Evolutionary conservation across 805 yeast genomes (phyloP).

Genomic region (Metschnikowia kofuensis): DNA sequence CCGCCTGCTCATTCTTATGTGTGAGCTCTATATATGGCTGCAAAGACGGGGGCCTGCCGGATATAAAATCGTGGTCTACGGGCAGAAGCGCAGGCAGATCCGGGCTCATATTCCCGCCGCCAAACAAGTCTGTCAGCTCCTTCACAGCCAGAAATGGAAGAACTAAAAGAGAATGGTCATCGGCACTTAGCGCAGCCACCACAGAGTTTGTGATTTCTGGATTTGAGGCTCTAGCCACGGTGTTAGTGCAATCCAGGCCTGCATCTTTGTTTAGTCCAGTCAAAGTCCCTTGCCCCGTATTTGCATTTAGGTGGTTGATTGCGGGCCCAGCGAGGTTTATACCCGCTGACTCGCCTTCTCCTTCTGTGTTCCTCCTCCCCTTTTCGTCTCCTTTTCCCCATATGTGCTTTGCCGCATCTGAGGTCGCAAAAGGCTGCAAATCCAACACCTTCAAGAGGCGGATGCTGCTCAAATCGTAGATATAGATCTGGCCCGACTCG

Average conservation of each 20-base stretch:
- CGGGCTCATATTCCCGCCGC: conserved; percentile 4
- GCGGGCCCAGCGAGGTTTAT: too few species aligned
- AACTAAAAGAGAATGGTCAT: conserved; percentile 34
- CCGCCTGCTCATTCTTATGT: conserved; percentile 19
- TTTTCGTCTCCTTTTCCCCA: background rate
- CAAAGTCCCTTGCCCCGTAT: too few species aligned
- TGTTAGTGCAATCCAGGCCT: background rate
- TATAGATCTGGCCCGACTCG: conserved; percentile 70
- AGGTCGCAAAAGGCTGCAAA: conserved; percentile 14
- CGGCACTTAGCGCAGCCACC: conserved; percentile 36
- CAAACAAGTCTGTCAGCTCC: conserved; percentile 33
- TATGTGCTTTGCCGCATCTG: background rate
- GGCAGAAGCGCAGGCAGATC: conserved; percentile 3
- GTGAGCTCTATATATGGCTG: conserved; percentile 25
- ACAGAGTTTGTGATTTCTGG: conserved; percentile 11
- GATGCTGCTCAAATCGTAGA: conserved; percentile 90
- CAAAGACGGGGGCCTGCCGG: background rate
- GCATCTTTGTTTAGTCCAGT: background rate
- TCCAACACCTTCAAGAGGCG: conserved; percentile 54
- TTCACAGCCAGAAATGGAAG: conserved; percentile 30
- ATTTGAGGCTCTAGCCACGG: background rate
- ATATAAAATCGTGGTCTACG: conserved; percentile 13
- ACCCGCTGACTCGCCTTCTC: background rate
- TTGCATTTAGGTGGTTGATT: too few species aligned
- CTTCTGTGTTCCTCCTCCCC: background rate